A percentile compares a stretch with the other conserved stretches of the same genome.
These are phyloP conservation scores for Myriosclerotinia curreyana DNA, from an alignment of 2,329 filamentous ascomycete genomes.

Conservation along the genomic window DNA sequence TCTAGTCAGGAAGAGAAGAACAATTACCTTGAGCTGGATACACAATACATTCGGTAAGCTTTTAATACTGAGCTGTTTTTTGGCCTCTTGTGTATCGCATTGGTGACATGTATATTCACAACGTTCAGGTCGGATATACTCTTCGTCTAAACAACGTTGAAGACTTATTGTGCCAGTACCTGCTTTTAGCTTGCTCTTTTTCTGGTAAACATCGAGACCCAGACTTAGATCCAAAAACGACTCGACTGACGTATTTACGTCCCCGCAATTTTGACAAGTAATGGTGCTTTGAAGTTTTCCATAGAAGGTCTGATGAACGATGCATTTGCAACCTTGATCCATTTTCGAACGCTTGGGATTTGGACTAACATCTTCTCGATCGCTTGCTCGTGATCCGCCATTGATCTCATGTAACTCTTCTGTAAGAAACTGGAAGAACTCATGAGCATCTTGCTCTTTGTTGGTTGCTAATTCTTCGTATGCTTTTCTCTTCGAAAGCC, in stretches of 20 bases:
- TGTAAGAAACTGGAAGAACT: slow-evolving; percentile 93
- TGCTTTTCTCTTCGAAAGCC: slow-evolving; percentile 75
- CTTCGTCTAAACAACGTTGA: slow-evolving; percentile 74
- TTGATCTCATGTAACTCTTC: slow-evolving; percentile 87
- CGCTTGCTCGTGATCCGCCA: slow-evolving; percentile 48
- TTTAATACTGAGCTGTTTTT: slow-evolving; percentile 80
- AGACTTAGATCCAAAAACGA: slow-evolving; percentile 89
- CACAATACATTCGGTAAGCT: slow-evolving; percentile 83
- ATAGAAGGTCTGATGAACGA: slow-evolving; percentile 92
- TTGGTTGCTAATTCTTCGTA: slow-evolving; percentile 80
- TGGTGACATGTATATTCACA: slow-evolving; percentile 85
- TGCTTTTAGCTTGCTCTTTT: slow-evolving; percentile 54
- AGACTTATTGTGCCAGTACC: slow-evolving; percentile 52
- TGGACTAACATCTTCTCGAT: slow-evolving; percentile 28
- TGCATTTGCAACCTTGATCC: slow-evolving; percentile 67
- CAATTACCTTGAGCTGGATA: slow-evolving; percentile 81
- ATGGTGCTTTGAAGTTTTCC: slow-evolving; percentile 88
- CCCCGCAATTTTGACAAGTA: slow-evolving; percentile 83
- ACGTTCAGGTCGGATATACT: slow-evolving; percentile 83
- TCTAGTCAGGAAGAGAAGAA: not conserved
- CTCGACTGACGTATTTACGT: slow-evolving; percentile 77
- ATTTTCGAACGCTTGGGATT: slow-evolving; percentile 31
- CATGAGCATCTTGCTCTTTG: slow-evolving; percentile 93
- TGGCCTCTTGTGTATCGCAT: slow-evolving; percentile 75
- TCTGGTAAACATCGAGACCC: slow-evolving; percentile 72